Evolutionary conservation across 2,329 filamentous ascomycete genomes (phyloP), one percentile per base, ranked within the genome.

Genomic region (Sporothrix mexicana): DNA sequence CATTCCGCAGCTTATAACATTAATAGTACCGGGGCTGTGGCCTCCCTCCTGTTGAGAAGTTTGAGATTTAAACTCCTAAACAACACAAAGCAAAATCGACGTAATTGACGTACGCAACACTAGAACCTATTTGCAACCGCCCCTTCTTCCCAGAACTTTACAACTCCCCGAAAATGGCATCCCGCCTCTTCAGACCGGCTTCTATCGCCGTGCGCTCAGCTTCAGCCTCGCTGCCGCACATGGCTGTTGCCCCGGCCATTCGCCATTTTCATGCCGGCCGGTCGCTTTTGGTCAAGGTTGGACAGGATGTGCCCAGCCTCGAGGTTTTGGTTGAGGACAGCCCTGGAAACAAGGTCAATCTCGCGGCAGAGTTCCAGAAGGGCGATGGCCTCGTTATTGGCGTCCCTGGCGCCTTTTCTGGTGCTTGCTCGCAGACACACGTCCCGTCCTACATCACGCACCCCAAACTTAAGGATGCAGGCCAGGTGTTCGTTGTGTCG

Each of bases 271-370:
- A 93, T 84, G 84, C 86, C 75, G 89, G 91, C 49, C 82, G 87
- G 64, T 86, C 86, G 66, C 85, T 85, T 59, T 84, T 88, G 76
- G 92, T 98, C 80, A 88, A 92, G 78, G 90, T 90, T 74, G 95
- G 95, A 79, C 94, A 98, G 81, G 83, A 87, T 77, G 86, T 98
- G 72, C 96, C 95, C 61, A 84, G 90, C 82, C 83, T 95, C 73
- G 90, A 94, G 76, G 90, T 93, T 68, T 88, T 97, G 77, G 91
- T 91, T 76, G 93, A 98, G 84, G 88, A 88, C 83, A 94, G 92
- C n/a, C 95, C 95, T 0, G 94, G 93, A 74, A 97, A 94, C 87
- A 96, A 95, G 83, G 90, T 98, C 82, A 95, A 93, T 83, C 87
- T 98, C 74, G 89, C 92, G 77, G 88, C 92, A 75, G 93, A 97